Evolutionary conservation across 2,329 filamentous ascomycete genomes (phyloP), one percentile per base, ranked within the genome.

Genomic region (Xylariaceae sp.): DNA sequence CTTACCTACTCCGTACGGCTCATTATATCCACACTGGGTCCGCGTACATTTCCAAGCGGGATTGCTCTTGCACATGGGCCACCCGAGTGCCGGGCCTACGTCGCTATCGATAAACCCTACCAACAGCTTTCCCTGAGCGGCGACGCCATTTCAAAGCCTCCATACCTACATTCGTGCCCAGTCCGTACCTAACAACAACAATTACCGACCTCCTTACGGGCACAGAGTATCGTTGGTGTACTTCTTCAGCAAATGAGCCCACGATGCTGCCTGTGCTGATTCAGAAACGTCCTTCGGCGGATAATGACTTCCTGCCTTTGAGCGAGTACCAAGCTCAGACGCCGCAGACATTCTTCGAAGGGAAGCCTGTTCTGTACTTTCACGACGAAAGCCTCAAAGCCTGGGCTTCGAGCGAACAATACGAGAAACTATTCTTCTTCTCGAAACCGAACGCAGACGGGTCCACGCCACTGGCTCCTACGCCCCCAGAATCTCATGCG

Each of bases 251-350:
- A 16, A 0, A 30, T 19, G 30, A n/a, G 2, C n/a, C 22, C n/a
- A 29, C 9, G 45, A 76, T 76, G 73, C 65, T 78, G 45, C 74
- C 78, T 30, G 80, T 77, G 4, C 83, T 80, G 1, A 80, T 88
- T 43, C 76, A 76, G 46, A 72, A 72, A 2, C 74, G 82, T 26
- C 86, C 86, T 5, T 72, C 76, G 15, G 65, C 76, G 13, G 74
- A 75, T 46, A 55, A 62, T 34, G 80, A 84, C 66, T 92, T 84
- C 70, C 83, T 79, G 32, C 74, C 80, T 4, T 77, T 92, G 43
- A 74, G 78, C 54, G 84, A 89, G 56, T 87, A 90, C 67, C 81
- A 89, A 68, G 76, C 83, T 49, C 83, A 85, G 65, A 92, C 88
- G 1, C 88, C 88, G 0, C 76, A 77, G 54, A 86, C 81, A 40